Conservation (phyloP, 2,329 filamentous ascomycete species). For the Phaeoacremonium minimum region DNA sequence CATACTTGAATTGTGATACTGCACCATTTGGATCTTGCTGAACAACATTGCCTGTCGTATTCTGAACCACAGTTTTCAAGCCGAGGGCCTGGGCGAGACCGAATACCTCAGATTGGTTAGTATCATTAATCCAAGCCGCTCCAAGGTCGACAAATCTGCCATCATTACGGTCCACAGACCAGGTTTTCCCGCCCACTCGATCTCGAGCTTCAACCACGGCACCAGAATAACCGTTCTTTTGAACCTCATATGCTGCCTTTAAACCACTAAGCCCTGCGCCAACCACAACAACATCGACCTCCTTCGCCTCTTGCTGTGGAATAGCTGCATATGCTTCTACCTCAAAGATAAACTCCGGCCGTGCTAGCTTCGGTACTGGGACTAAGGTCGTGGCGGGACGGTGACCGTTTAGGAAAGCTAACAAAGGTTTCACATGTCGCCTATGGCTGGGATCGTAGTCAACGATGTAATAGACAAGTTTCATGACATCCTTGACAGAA, state of each 20-base stretch:
- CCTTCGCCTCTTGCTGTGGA: constrained; percentile 2
- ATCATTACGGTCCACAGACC: constrained; percentile 25
- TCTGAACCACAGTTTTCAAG: constrained; percentile 41
- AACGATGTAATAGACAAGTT: constrained; percentile 37
- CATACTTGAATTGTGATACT: background rate
- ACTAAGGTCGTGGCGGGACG: constrained; percentile 36
- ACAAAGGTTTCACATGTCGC: constrained; percentile 28
- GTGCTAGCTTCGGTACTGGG: constrained; percentile 33
- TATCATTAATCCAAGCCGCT: constrained; percentile 58
- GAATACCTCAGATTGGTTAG: constrained; percentile 41
- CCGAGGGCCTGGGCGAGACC: constrained; percentile 32
- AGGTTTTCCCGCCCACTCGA: constrained; percentile 48
- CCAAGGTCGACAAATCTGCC: constrained; percentile 42
- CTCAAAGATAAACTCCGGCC: constrained; percentile 34
- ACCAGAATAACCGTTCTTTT: constrained; percentile 28
- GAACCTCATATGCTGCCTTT: constrained; percentile 27
- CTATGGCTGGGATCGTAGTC: constrained; percentile 31
- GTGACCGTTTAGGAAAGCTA: constrained; percentile 30
- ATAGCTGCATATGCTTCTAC: constrained; percentile 31
- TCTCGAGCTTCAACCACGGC: constrained; percentile 44
- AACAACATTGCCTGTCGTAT: constrained; percentile 36
- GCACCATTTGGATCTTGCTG: constrained; percentile 31
- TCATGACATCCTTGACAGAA: constrained; percentile 28
- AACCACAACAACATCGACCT: constrained; percentile 29
- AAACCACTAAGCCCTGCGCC: constrained; percentile 38